Conservation (phyloP, 1,284 basidiomycete species). For the Leccinum subrobustum region DNA sequence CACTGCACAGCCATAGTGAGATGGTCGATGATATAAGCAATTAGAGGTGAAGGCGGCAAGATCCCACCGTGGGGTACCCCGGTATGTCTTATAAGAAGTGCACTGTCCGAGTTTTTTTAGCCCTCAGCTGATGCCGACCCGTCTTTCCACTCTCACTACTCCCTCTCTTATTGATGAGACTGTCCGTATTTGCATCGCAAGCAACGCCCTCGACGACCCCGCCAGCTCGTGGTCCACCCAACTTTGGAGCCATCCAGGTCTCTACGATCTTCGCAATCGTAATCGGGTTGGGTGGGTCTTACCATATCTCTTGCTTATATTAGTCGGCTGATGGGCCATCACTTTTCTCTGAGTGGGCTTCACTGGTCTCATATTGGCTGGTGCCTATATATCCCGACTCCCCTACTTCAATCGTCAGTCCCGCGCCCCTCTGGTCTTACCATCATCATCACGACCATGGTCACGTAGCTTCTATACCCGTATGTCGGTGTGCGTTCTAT, state of each 20-base stretch:
- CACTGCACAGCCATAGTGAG: too few relatives aligned
- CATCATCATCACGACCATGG: background rate
- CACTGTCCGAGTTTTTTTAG: too few relatives aligned
- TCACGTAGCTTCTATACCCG: background rate
- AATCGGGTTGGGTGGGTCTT: constrained; percentile 17
- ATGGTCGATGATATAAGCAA: too few relatives aligned
- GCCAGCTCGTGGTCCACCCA: background rate
- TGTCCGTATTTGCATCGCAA: background rate
- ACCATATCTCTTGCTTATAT: background rate
- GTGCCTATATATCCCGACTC: constrained; percentile 6
- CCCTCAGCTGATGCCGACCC: too few relatives aligned
- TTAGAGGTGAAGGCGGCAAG: too few relatives aligned
- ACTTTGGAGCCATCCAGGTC: constrained; percentile 7
- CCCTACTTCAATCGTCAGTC: background rate
- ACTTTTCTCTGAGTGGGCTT: constrained; percentile 13
- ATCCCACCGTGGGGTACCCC: background rate
- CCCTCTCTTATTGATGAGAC: background rate
- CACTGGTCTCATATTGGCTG: constrained; percentile 7
- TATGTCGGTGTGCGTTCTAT: background rate
- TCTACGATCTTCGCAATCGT: constrained; percentile 16
- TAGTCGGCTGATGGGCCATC: background rate
- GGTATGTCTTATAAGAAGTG: constrained; percentile 1
- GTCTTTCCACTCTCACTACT: background rate
- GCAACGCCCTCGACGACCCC: background rate
- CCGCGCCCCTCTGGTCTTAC: background rate